These are phyloP conservation scores for Exserohilum turcica DNA, from an alignment of 2,329 filamentous ascomycete genomes.

Conservation along the genomic window DNA sequence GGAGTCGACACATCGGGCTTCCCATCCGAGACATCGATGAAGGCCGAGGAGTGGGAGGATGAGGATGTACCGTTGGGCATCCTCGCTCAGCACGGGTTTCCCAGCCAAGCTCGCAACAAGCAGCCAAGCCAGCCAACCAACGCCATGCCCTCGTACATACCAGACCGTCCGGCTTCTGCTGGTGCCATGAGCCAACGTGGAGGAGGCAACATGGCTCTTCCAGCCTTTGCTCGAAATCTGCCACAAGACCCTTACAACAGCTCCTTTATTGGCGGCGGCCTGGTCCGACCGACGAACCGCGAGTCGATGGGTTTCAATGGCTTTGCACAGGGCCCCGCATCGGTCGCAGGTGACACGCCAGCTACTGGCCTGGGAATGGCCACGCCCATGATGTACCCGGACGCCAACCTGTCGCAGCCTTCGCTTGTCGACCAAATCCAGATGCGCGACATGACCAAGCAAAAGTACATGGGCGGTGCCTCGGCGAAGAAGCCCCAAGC, in stretches of 20 bases:
- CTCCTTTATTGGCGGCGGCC: conserved; percentile 40
- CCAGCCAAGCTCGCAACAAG: conserved; percentile 33
- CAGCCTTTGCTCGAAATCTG: conserved; percentile 44
- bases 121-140: conserved; percentile 38
- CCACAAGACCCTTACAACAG: conserved; percentile 43
- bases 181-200: conserved; percentile 31
- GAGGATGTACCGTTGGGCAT: conserved; percentile 49
- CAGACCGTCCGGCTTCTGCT: conserved; percentile 45
- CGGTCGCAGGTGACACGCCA: conserved; percentile 41
- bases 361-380: conserved; percentile 24
- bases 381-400: conserved; percentile 36
- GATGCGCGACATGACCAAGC: conserved; percentile 44
- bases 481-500: conserved; percentile 38
- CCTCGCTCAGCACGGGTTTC: conserved; percentile 46
- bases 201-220: conserved; percentile 28
- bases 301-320: conserved; percentile 47
- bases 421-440: conserved; percentile 48
- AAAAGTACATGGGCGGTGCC: conserved; percentile 45
- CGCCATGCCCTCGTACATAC: conserved; percentile 42
- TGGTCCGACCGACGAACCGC: conserved; percentile 41
- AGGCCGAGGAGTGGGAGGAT: conserved; percentile 46
- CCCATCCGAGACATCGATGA: conserved; percentile 42
- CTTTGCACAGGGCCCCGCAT: conserved; percentile 40
- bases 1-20: conserved; percentile 37
- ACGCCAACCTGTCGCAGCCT: conserved; percentile 36